These are phyloP conservation scores for Pezicula radicicola DNA, from an alignment of 2,329 filamentous ascomycete genomes.

Conservation along the genomic window DNA sequence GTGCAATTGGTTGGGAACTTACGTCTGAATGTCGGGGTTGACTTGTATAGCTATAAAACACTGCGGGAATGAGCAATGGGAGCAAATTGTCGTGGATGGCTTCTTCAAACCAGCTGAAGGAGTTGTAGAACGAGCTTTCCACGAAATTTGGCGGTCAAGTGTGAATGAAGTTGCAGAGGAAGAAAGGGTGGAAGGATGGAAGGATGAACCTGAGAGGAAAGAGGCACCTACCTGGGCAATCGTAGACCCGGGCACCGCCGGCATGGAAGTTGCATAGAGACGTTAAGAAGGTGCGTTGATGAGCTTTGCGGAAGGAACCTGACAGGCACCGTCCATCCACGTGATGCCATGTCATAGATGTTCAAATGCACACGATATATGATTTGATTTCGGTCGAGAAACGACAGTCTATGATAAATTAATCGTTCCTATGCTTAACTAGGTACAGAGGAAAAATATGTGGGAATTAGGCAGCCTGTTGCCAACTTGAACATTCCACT, in stretches of 20 bases:
- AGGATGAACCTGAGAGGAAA: not conserved
- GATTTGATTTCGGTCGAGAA: no score
- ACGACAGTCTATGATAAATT: no score
- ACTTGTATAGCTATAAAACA: not conserved
- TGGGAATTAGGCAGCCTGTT: no score
- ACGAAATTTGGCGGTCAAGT: not conserved
- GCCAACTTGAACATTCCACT: no score
- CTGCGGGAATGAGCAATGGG: conserved; percentile 23
- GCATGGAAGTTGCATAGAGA: not conserved
- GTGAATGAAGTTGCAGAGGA: conserved; percentile 1
- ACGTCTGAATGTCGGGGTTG: not conserved
- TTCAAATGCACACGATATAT: no score
- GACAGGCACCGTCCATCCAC: not conserved
- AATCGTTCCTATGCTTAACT: no score
- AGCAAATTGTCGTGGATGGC: conserved; percentile 14
- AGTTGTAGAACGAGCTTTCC: not conserved
- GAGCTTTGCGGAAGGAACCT: not conserved
- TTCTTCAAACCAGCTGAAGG: conserved; percentile 10
- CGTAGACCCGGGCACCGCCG: no score
- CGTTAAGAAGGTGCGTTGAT: not conserved
- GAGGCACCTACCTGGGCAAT: no score
- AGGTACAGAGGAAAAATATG: no score
- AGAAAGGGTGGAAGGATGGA: conserved; percentile 5
- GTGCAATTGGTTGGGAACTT: not conserved
- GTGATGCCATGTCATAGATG: no score